Evolutionary conservation across 106 monocot genomes (phyloP).

Genomic region (Acanthochlamys bracteata): DNA sequence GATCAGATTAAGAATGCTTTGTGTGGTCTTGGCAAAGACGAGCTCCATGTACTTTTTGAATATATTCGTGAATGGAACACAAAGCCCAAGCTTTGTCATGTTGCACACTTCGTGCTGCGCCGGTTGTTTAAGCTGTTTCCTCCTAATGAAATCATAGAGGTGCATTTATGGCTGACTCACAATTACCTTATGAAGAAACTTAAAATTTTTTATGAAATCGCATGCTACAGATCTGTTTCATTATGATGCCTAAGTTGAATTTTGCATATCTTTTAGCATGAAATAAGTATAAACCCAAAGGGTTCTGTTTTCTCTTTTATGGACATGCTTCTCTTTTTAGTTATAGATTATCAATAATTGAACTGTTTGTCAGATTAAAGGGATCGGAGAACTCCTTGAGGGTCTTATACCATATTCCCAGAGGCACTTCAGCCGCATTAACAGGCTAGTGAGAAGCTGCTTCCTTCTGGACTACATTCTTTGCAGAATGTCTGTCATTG

Average conservation of each 20-base stretch:
- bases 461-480: constrained; percentile 72
- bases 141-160: constrained; percentile 77
- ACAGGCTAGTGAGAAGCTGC: constrained; percentile 69
- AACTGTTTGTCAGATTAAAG: constrained; percentile 61
- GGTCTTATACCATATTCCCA: constrained; percentile 85
- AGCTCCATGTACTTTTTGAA: constrained; percentile 68
- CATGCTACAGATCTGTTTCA: too few relatives aligned
- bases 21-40: constrained; percentile 59
- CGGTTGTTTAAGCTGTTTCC: constrained; percentile 53
- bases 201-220: too few relatives aligned
- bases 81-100: constrained; percentile 80
- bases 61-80: constrained; percentile 98
- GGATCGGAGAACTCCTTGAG: constrained; percentile 74
- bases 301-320: too few relatives aligned
- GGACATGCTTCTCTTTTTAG: too few relatives aligned
- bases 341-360: too few relatives aligned
- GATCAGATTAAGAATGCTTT: constrained; percentile 50
- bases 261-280: too few relatives aligned
- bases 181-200: too few relatives aligned
- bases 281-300: too few relatives aligned
- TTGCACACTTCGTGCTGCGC: constrained; percentile 75
- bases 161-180: constrained; percentile 4
- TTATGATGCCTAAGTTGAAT: too few relatives aligned
- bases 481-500: constrained; percentile 62
- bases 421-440: constrained; percentile 76